Evolutionary conservation across 208 protist genomes (phyloP), one percentile per base, ranked within the genome.

Genomic region (Trypanosoma avium): DNA sequence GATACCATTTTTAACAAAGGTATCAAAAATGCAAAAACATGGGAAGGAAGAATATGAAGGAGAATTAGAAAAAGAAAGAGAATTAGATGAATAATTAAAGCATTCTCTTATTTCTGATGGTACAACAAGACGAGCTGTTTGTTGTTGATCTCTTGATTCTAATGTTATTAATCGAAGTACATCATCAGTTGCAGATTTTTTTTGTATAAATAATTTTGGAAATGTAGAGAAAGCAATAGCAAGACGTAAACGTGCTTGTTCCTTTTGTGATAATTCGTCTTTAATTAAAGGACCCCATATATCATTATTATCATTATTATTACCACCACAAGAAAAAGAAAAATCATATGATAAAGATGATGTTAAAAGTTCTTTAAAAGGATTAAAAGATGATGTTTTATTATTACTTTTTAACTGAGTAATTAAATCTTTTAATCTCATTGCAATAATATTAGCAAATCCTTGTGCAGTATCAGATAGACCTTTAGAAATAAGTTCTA

Each of bases 21-120:
- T 29, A 48, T 70, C 55, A 70, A 70, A 70, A 15, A 46, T 55
- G 36, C 19, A 48, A 40, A 70, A 70, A 36, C 46, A 70, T 8
- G 64, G 55, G 35, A 70, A 47, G 15, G 45, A 49, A 35, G 33
- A 53, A 40, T 33, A 19, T 21, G 24, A 29, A 36, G 3, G 45
- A 26, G 19, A 53, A 21, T 17, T 24, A 21, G 40, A 30, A 58
- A 33, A 50, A 40, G 47, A 40, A 22, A 10, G 2, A 38, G 17
- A 4, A 15, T n/a, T 4, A 19, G 42, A 68, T 55, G 46, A 55
- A 1, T 6, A n/a, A 42, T 15, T 55, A 43, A 13, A 47, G 1
- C 17, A 52, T 13, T 43, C 38, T 19, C 33, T 43, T 10, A 71
- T 19, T 26, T 8, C 9, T 7, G 38, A 4, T n/a, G 67, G 67